Evolutionary conservation across 2,329 filamentous ascomycete genomes (phyloP).

Genomic region (Colletotrichum plurivorum): DNA sequence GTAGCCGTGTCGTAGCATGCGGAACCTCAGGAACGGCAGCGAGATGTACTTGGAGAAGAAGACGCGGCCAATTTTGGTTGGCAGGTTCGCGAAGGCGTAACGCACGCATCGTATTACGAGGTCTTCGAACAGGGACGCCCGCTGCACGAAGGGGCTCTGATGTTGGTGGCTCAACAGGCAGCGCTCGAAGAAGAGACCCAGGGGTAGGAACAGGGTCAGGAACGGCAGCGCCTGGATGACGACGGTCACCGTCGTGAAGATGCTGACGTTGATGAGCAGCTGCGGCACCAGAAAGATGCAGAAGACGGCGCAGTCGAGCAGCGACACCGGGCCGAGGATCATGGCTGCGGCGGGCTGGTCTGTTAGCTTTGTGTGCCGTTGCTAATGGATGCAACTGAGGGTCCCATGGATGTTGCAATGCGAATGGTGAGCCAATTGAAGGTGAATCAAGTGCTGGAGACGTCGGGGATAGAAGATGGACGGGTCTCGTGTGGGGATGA

Average conservation of each 20-base stretch:
- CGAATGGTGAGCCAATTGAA: not conserved
- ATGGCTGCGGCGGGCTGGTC: conserved; percentile 58
- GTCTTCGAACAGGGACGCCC: conserved; percentile 82
- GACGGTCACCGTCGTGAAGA: conserved; percentile 71
- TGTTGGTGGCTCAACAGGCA: conserved; percentile 60
- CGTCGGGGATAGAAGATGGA: too few relatives aligned
- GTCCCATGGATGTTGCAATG: conserved; percentile 7
- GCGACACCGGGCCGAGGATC: conserved; percentile 82
- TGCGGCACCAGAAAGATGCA: conserved; percentile 79
- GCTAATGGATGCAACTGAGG: conserved; percentile 3
- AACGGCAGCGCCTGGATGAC: conserved; percentile 77
- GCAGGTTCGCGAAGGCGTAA: conserved; percentile 82
- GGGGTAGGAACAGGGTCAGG: conserved; percentile 73
- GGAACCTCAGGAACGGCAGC: conserved; percentile 81
- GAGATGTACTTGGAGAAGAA: conserved; percentile 84
- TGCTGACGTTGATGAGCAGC: conserved; percentile 76
- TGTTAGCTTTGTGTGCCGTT: not conserved
- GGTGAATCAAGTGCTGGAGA: too few relatives aligned
- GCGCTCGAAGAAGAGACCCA: conserved; percentile 70
- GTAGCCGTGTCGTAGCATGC: conserved; percentile 81
- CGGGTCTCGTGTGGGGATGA: too few relatives aligned
- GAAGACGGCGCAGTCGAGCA: conserved; percentile 82
- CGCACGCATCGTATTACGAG: conserved; percentile 82
- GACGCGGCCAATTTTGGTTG: conserved; percentile 76
- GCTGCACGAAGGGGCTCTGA: conserved; percentile 70